Conservation (phyloP, 345 rosid genomes). For the Citrus unshiu region DNA sequence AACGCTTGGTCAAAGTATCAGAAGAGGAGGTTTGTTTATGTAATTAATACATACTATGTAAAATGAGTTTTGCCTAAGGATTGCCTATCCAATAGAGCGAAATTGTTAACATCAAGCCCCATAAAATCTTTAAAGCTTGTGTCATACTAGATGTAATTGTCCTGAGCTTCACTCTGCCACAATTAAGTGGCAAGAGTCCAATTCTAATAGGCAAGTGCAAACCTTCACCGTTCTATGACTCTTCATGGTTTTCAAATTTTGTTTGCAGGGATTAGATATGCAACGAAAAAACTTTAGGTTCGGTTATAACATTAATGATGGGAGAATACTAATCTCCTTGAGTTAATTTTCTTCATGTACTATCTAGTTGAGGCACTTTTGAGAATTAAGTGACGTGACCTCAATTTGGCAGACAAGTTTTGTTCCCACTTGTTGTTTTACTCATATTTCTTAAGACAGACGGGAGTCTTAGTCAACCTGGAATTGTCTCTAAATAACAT, state of each 20-base stretch:
- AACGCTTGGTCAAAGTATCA: conserved; percentile 48
- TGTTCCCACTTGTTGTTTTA: background rate
- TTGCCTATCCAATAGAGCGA: background rate
- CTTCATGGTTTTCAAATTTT: background rate
- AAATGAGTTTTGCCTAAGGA: background rate
- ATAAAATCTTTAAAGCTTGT: background rate
- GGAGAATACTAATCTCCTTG: background rate
- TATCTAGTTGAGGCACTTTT: background rate
- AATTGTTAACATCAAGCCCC: background rate
- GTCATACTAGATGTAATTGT: background rate
- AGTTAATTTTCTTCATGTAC: background rate
- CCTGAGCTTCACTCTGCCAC: background rate
- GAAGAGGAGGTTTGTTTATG: conserved; percentile 75
- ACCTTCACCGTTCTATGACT: background rate
- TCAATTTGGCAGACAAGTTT: background rate
- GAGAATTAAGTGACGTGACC: background rate
- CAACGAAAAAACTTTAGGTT: no score
- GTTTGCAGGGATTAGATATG: background rate
- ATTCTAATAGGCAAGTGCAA: background rate
- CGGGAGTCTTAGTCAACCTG: background rate
- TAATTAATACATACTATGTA: background rate
- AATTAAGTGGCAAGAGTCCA: background rate
- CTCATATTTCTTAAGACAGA: background rate
- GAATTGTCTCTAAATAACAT: background rate
- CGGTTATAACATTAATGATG: background rate